Percentiles rank a stretch among this genome's conserved stretches.
Evolutionary conservation across 176 grass and related monocot species (phyloP).

Genomic region (Miscanthus lutarioriparius): DNA sequence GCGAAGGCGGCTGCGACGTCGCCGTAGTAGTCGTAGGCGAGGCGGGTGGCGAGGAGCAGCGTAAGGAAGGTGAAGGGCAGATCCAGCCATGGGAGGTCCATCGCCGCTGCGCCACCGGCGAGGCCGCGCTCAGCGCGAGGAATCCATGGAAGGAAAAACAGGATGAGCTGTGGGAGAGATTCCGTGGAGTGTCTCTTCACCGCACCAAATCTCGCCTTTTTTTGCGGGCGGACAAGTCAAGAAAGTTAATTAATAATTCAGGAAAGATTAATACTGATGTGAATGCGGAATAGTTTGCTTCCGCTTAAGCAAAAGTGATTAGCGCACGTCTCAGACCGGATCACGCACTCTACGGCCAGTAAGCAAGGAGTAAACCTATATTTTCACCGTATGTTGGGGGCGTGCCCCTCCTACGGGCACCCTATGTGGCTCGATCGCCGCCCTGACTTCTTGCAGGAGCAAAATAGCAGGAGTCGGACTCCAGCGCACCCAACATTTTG

Average conservation of each 20-base stretch:
- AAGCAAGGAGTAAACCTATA: neutral
- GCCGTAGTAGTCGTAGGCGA: conserved; percentile 53
- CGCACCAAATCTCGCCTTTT: conserved; percentile 25
- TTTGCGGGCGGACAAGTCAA: conserved; percentile 8
- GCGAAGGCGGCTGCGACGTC: conserved; percentile 44
- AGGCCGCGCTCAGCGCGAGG: conserved; percentile 19
- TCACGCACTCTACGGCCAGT: neutral
- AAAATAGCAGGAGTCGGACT: too few species aligned
- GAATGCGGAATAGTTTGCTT: neutral
- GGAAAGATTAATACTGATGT: neutral
- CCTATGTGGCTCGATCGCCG: too few species aligned
- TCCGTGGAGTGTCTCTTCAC: neutral
- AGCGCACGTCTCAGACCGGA: neutral
- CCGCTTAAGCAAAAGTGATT: conserved; percentile 20
- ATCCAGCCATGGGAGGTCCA: conserved; percentile 54
- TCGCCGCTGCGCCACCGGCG: conserved; percentile 25
- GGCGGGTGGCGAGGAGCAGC: conserved; percentile 50
- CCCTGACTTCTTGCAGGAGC: too few species aligned
- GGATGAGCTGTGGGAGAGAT: neutral
- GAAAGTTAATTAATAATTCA: neutral
- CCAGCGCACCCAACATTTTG: too few species aligned
- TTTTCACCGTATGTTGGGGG: too few species aligned
- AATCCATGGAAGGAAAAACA: conserved; percentile 13
- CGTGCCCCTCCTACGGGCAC: too few species aligned
- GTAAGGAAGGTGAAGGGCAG: conserved; percentile 57